Percentiles rank a stretch among this genome's conserved stretches.
Evolutionary conservation across 1,284 basidiomycete genomes (phyloP).

Genomic region (Apiotrichum brassicae): DNA sequence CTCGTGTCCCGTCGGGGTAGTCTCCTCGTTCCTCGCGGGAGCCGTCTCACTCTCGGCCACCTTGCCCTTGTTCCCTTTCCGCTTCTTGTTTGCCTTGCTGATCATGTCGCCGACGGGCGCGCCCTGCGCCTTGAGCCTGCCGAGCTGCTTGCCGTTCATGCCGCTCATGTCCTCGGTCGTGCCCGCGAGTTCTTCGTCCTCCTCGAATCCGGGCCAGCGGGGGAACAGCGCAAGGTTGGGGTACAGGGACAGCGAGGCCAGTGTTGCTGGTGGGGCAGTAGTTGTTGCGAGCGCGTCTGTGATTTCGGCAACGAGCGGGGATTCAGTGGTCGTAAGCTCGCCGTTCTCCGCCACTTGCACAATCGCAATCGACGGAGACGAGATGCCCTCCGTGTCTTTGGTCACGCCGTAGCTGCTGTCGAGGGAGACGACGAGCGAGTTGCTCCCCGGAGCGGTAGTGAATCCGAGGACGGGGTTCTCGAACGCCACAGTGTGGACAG

Average conservation of each 20-base stretch:
- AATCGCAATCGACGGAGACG: no score
- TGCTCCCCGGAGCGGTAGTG: slow-evolving; percentile 19
- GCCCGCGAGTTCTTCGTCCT: slow-evolving; percentile 36
- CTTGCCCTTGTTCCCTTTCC: background rate
- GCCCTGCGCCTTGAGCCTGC: slow-evolving; percentile 40
- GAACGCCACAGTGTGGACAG: slow-evolving; percentile 27
- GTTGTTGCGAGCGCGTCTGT: slow-evolving; percentile 1
- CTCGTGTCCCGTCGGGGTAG: background rate
- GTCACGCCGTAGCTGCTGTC: slow-evolving; percentile 38
- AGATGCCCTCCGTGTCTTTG: no score
- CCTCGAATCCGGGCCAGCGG: slow-evolving; percentile 44
- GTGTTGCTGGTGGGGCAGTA: slow-evolving; percentile 3
- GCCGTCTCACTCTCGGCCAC: background rate
- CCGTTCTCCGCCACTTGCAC: no score
- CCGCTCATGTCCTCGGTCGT: background rate
- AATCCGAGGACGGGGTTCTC: slow-evolving; percentile 41
- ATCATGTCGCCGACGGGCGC: slow-evolving; percentile 33
- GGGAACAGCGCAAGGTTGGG: slow-evolving; percentile 38
- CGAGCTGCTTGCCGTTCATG: slow-evolving; percentile 35
- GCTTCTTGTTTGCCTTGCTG: slow-evolving; percentile 10
- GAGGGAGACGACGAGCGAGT: slow-evolving; percentile 34
- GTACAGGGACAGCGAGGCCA: slow-evolving; percentile 33
- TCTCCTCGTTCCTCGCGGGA: background rate
- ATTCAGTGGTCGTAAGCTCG: background rate
- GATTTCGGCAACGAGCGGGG: slow-evolving; percentile 3